Evolutionary conservation across 495 filamentous ascomycete genomes (phyloP).

Genomic region (Neurospora sp.): DNA sequence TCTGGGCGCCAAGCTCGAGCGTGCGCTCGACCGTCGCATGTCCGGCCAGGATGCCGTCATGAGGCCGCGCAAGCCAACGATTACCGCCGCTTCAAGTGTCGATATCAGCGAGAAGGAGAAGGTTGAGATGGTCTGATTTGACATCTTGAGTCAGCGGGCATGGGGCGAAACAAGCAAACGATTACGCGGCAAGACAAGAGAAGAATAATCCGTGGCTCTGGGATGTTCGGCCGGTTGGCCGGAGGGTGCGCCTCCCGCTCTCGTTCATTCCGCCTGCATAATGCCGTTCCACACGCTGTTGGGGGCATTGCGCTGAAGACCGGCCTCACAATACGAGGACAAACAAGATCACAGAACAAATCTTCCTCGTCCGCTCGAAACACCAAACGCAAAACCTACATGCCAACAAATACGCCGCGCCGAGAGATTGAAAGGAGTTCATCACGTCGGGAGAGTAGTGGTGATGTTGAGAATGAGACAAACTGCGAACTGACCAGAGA

Average conservation of each 20-base stretch:
- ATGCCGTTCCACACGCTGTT: neutral
- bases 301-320: neutral
- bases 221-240: neutral
- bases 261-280: neutral
- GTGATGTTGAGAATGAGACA: neutral
- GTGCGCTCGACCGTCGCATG: slow-evolving; percentile 84
- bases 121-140: neutral
- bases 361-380: neutral
- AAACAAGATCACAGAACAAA: neutral
- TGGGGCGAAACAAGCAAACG: neutral
- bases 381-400: neutral
- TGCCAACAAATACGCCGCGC: neutral
- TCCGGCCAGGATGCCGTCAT: slow-evolving; percentile 84
- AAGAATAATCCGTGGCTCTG: neutral
- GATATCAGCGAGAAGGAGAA: slow-evolving; percentile 28
- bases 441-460: neutral
- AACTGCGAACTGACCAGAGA: neutral
- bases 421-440: neutral
- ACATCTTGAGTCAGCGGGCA: neutral
- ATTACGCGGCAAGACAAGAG: neutral
- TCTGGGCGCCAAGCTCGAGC: slow-evolving; percentile 86
- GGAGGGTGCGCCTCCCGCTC: neutral
- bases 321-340: neutral
- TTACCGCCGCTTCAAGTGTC: slow-evolving; percentile 3
- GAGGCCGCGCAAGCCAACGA: slow-evolving; percentile 41